A percentile compares a stretch with the other conserved stretches of the same genome.
Conservation (phyloP, 208 protist genomes). For the Trypanosoma grayi region DNA sequence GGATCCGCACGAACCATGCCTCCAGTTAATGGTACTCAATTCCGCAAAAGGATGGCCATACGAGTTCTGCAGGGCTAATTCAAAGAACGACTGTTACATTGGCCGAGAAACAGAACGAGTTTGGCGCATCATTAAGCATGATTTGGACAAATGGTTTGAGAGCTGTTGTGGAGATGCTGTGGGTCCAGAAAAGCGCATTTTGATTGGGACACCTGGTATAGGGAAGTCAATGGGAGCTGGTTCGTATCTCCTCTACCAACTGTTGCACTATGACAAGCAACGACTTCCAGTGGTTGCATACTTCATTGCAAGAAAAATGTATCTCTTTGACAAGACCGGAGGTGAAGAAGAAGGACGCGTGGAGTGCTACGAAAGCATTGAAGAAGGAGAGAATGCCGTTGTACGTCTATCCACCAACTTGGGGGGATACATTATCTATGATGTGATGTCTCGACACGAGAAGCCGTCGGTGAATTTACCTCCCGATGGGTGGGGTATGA, state of each 20-base stretch:
- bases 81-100: not conserved
- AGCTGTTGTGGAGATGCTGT: not conserved
- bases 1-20: too few species aligned
- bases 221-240: not conserved
- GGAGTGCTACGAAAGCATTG: not conserved
- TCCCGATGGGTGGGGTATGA: slow-evolving; percentile 1
- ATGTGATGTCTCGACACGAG: not conserved
- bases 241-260: slow-evolving; percentile 9
- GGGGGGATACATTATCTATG: not conserved
- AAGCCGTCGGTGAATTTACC: not conserved
- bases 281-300: not conserved
- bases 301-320: not conserved
- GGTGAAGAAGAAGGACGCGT: not conserved
- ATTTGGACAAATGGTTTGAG: not conserved
- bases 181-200: not conserved
- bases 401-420: not conserved
- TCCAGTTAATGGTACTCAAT: not conserved
- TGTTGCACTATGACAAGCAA: slow-evolving; percentile 1
- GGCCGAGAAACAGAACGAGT: not conserved
- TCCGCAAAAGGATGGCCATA: not conserved
- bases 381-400: not conserved
- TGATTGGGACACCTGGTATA: slow-evolving; percentile 7
- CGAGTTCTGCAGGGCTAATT: too few species aligned
- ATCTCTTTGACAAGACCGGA: not conserved
- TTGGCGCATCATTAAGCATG: not conserved